Percentiles rank a stretch among this genome's conserved stretches.
phyloP scores from a whole-genome alignment of 1,284 basidiomycete species.

The Afroboletus lepidellus region DNA sequence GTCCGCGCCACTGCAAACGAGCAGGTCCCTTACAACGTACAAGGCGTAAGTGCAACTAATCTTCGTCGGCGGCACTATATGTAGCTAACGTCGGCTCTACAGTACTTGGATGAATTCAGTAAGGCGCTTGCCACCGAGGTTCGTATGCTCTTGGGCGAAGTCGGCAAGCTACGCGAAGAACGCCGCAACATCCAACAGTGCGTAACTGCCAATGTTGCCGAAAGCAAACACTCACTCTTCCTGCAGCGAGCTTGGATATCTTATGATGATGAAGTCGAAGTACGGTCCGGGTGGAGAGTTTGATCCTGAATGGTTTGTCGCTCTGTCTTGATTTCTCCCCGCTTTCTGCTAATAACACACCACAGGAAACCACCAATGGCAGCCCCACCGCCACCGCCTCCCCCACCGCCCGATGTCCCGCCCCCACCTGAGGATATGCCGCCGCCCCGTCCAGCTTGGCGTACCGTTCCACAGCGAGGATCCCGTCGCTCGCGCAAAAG shows the following conservation, averaged over 20 bases:
- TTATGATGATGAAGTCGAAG: constrained; percentile 65
- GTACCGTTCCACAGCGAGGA: constrained; percentile 43
- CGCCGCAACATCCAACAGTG: constrained; percentile 69
- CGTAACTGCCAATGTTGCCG: constrained; percentile 34
- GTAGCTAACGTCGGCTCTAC: constrained; percentile 8
- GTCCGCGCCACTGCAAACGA: constrained; percentile 64
- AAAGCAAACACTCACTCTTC: constrained; percentile 8
- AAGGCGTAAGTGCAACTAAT: constrained; percentile 46
- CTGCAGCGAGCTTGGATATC: constrained; percentile 63
- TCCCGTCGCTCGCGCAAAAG: constrained; percentile 42
- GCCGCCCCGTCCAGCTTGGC: constrained; percentile 54
- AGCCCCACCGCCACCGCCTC: constrained; percentile 38
- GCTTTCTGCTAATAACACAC: constrained; percentile 1
- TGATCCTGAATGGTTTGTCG: constrained; percentile 64
- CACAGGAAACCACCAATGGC: constrained; percentile 48
- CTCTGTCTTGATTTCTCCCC: neutral
- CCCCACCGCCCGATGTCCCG: constrained; percentile 43
- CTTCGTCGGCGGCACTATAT: neutral
- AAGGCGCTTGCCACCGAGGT: constrained; percentile 77
- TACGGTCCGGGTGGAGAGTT: constrained; percentile 76
- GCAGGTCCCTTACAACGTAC: constrained; percentile 74
- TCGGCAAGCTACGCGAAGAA: constrained; percentile 74
- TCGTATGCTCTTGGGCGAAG: constrained; percentile 71
- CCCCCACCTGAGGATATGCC: constrained; percentile 42
- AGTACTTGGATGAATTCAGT: constrained; percentile 81